Evolutionary conservation across 2,329 filamentous ascomycete genomes (phyloP), one percentile per base, ranked within the genome.

Genomic region (Penicillium sp.): DNA sequence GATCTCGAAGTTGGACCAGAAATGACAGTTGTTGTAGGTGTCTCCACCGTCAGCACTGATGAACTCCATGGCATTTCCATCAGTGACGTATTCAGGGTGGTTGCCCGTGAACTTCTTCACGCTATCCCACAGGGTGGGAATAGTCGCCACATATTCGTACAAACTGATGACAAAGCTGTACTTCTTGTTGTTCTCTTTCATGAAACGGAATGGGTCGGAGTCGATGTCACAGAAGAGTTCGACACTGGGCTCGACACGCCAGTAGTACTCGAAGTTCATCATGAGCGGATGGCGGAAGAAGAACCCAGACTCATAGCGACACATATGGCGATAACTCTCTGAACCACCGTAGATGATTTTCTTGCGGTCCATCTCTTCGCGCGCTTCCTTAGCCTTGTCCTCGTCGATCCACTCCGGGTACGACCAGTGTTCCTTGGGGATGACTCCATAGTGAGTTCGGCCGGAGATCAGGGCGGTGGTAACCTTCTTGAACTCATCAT

Each of bases 1-100:
- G 64, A 99, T 88, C 75, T 99, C 94, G 65, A 99, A 99, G 81
- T 99, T 99, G 69, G 93, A 97, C 94, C 94, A 99, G 74, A 99
- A 97, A 74, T 99, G 94, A 79, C 94, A 99, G 73, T 92, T 86
- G 79, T 97, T 99, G 80, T 97, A 99, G 6, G 84, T 92, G 56
- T 94, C 87, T 56, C 95, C 94, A 49, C 85, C 87, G 65, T 99
- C 92, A 65, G 97, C 91, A 70, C 90, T 96, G 67, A 99, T 78
- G 77, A 96, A 97, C 5, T 81, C 83, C 88, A 99, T 88, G 1
- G 89, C 89, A 78, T 99, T 99, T 65, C 84, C 88, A 65, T 88
- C 78, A 13, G 81, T 83, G 70, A 99, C 85, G 73, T 99, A 89
- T 77, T 99, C 88, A 2, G 94, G 95, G 75, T 94, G 86, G 65